A percentile compares a stretch with the other conserved stretches of the same genome.
phyloP scores from a whole-genome alignment of 495 filamentous ascomycete genomes.

The Penicillium lagena region DNA sequence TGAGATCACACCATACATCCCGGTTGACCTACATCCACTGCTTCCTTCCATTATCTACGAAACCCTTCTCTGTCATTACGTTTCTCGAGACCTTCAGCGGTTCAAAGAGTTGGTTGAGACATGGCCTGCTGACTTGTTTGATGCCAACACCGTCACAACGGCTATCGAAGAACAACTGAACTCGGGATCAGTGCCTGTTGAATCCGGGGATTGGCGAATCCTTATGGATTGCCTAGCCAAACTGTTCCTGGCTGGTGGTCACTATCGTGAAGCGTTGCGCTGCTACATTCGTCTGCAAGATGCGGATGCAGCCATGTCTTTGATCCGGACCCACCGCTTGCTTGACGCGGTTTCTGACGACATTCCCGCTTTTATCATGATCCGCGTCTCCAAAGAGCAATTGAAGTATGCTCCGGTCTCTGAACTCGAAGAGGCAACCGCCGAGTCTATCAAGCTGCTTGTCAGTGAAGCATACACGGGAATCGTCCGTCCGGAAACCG shows the following conservation, averaged over 20 bases:
- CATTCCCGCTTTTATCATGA: slow-evolving; percentile 78
- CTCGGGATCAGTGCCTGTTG: slow-evolving; percentile 58
- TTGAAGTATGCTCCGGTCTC: slow-evolving; percentile 55
- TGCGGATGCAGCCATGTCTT: slow-evolving; percentile 76
- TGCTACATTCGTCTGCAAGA: slow-evolving; percentile 89
- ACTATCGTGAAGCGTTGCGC: slow-evolving; percentile 72
- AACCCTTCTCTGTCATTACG: slow-evolving; percentile 77
- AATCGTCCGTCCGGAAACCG: slow-evolving; percentile 68
- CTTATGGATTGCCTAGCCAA: slow-evolving; percentile 77
- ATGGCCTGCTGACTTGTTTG: slow-evolving; percentile 83
- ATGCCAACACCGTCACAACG: slow-evolving; percentile 59
- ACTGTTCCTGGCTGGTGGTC: slow-evolving; percentile 71
- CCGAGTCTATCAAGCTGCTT: slow-evolving; percentile 77
- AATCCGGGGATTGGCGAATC: slow-evolving; percentile 77
- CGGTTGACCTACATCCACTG: slow-evolving; percentile 66
- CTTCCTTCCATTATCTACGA: slow-evolving; percentile 84
- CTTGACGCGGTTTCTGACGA: slow-evolving; percentile 82
- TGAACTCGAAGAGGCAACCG: slow-evolving; percentile 70
- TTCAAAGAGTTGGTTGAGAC: slow-evolving; percentile 73
- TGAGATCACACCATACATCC: slow-evolving; percentile 82
- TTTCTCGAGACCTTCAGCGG: slow-evolving; percentile 57
- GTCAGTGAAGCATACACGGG: slow-evolving; percentile 88
- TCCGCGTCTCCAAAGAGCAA: slow-evolving; percentile 73
- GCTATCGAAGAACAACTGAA: slow-evolving; percentile 70
- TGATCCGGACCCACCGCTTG: slow-evolving; percentile 79